phyloP scores from a whole-genome alignment of 495 filamentous ascomycete species.

The Polyplosphaeria fusca region DNA sequence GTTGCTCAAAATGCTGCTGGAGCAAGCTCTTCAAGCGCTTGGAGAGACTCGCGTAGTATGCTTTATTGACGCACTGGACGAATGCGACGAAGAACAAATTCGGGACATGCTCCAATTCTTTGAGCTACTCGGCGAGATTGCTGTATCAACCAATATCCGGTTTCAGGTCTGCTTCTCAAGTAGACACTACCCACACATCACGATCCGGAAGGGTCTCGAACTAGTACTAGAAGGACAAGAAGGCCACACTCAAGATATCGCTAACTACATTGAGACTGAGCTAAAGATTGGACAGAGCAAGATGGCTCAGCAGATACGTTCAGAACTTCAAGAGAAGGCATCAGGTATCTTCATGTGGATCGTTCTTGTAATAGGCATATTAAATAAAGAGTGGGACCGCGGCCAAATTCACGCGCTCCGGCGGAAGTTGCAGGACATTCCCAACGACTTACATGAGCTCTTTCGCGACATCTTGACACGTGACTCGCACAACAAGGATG shows the following conservation, averaged over 20 bases:
- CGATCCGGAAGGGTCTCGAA: conserved; percentile 36
- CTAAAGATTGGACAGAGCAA: conserved; percentile 20
- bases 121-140: conserved; percentile 4
- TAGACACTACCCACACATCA: conserved; percentile 51
- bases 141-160: conserved; percentile 4
- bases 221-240: no score
- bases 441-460: conserved; percentile 21
- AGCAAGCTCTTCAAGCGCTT: conserved; percentile 1
- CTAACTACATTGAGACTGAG: conserved; percentile 13
- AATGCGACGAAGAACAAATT: conserved; percentile 16
- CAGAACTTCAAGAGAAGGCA: conserved; percentile 10
- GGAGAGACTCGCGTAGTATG: not conserved
- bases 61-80: conserved; percentile 28
- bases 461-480: conserved; percentile 13
- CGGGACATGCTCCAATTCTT: conserved; percentile 20
- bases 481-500: conserved; percentile 5
- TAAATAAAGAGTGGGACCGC: conserved; percentile 23
- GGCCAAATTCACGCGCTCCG: conserved; percentile 12
- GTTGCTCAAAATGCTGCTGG: conserved; percentile 11
- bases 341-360: conserved; percentile 30
- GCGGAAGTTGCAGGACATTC: conserved; percentile 20
- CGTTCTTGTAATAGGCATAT: conserved; percentile 21
- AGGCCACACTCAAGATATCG: conserved; percentile 29
- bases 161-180: no score
- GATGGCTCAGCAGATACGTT: conserved; percentile 5